Conservation (phyloP, 495 filamentous ascomycete species). For the Aspergillus nanangensis region DNA sequence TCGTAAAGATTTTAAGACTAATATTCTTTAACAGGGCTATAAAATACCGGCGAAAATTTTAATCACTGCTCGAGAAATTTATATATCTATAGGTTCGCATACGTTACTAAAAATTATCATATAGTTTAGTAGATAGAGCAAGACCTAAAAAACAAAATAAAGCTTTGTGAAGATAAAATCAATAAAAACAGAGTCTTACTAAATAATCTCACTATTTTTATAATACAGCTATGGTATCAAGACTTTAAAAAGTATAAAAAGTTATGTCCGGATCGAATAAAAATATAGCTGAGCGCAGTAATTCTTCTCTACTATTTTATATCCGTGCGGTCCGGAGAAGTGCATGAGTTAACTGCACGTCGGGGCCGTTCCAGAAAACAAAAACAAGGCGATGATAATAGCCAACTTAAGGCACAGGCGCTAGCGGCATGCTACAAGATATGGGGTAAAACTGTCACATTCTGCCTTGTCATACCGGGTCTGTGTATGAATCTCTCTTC, state of each 20-base stretch:
- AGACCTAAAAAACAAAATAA: constrained; percentile 1
- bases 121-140: not conserved
- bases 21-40: not conserved
- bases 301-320: constrained; percentile 1
- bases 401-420: not conserved
- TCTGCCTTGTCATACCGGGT: too few species aligned
- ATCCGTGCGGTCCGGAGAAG: not conserved
- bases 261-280: not conserved
- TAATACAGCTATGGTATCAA: constrained; percentile 9
- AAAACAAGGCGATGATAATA: not conserved
- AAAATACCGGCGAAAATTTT: not conserved
- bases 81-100: not conserved
- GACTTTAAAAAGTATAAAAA: constrained; percentile 6
- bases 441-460: too few species aligned
- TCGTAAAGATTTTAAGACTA: not conserved
- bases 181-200: constrained; percentile 10
- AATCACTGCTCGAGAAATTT: not conserved
- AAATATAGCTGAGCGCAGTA: constrained; percentile 6
- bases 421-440: not conserved
- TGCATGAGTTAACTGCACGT: not conserved
- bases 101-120: not conserved
- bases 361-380: not conserved
- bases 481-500: too few species aligned
- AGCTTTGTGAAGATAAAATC: constrained; percentile 4
- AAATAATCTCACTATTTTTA: constrained; percentile 12